A percentile compares a stretch with the other conserved stretches of the same genome.
These are phyloP conservation scores for Encephalitozoon intestinalis DNA, from an alignment of 371 early-diverging fungal genomes.

Conservation along the genomic window DNA sequence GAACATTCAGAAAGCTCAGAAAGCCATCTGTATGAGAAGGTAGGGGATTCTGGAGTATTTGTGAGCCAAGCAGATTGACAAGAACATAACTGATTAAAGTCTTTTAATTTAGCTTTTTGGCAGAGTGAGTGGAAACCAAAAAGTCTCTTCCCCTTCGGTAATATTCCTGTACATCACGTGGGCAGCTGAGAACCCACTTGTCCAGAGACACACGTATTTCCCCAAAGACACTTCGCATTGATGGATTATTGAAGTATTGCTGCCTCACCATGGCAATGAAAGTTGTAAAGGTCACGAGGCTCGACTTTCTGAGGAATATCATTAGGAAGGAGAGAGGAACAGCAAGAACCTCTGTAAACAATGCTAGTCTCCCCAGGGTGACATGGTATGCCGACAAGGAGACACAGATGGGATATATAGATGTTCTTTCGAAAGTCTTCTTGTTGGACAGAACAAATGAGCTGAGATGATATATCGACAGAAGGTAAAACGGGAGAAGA, in stretches of 20 bases:
- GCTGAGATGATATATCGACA: constrained; percentile 40
- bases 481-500: constrained; percentile 53
- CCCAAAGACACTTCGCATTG: constrained; percentile 45
- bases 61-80: background rate
- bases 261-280: constrained; percentile 47
- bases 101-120: constrained; percentile 10
- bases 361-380: constrained; percentile 17
- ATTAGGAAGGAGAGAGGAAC: constrained; percentile 35
- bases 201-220: constrained; percentile 26
- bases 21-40: background rate
- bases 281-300: constrained; percentile 25
- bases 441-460: constrained; percentile 37
- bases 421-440: constrained; percentile 17
- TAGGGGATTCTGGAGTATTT: background rate
- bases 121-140: background rate
- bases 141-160: constrained; percentile 3
- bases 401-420: constrained; percentile 1
- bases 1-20: too few species aligned
- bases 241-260: constrained; percentile 50
- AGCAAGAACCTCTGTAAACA: constrained; percentile 31
- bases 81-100: background rate
- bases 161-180: constrained; percentile 5
- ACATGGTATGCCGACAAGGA: constrained; percentile 11
- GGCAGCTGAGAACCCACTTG: background rate
- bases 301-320: constrained; percentile 30